These are phyloP conservation scores for Blastocystis sp. DNA, from an alignment of 352 stramenopile genomes.

Conservation along the genomic window DNA sequence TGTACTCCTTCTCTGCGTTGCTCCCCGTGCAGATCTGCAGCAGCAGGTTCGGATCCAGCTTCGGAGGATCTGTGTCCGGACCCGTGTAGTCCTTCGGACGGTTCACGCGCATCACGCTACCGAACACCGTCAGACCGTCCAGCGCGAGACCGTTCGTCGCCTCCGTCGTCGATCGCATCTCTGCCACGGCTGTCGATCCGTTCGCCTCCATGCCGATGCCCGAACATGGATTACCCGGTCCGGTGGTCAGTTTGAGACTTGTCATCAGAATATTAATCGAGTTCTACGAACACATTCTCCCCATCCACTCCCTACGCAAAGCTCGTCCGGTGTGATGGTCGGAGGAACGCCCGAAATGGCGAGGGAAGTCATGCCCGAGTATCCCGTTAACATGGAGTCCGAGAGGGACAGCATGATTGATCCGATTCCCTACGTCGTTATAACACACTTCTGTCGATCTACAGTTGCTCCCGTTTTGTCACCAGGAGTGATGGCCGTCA, in stretches of 20 bases:
- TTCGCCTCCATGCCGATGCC: slow-evolving; percentile 35
- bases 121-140: slow-evolving; percentile 50
- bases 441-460: neutral
- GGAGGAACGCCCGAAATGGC: slow-evolving; percentile 31
- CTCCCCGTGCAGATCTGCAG: slow-evolving; percentile 49
- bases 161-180: slow-evolving; percentile 31
- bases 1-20: slow-evolving; percentile 51
- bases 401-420: slow-evolving; percentile 25
- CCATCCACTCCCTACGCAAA: neutral
- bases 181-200: slow-evolving; percentile 3
- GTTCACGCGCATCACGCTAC: slow-evolving; percentile 47
- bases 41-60: slow-evolving; percentile 51
- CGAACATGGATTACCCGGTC: slow-evolving; percentile 44
- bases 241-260: slow-evolving; percentile 43
- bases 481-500: slow-evolving; percentile 34
- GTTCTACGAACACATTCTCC: neutral
- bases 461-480: slow-evolving; percentile 44
- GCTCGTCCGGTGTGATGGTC: slow-evolving; percentile 40
- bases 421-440: slow-evolving; percentile 27
- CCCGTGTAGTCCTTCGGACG: slow-evolving; percentile 50
- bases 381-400: slow-evolving; percentile 8
- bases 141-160: slow-evolving; percentile 48
- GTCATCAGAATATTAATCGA: slow-evolving; percentile 56
- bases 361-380: slow-evolving; percentile 18
- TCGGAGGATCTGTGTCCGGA: slow-evolving; percentile 36